Evolutionary conservation across 106 monocot species (phyloP).

Genomic region (Platanthera guangdongensis): DNA sequence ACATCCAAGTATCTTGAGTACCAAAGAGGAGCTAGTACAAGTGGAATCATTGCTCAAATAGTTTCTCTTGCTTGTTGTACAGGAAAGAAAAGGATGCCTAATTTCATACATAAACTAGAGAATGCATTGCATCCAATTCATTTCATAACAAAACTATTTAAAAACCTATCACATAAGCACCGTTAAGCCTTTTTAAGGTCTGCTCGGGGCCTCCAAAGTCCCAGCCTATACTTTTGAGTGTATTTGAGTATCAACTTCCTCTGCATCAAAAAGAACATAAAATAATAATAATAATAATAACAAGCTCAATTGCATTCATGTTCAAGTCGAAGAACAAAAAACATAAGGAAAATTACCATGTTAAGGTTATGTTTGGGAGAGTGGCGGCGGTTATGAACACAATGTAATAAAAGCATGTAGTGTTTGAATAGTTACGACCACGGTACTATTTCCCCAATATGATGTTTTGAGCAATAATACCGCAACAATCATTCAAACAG

Average conservation of each 20-base stretch:
- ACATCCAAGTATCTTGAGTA: neutral
- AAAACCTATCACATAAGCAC: neutral
- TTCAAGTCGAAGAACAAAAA: neutral
- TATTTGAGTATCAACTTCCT: conserved; percentile 22
- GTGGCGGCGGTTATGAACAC: neutral
- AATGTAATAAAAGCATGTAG: neutral
- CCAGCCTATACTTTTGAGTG: conserved; percentile 18
- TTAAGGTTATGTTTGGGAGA: neutral
- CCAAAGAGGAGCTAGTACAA: neutral
- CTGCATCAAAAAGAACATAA: conserved; percentile 7
- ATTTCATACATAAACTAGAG: neutral
- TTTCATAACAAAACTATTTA: neutral
- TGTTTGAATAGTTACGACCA: neutral
- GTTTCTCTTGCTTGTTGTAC: neutral
- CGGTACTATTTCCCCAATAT: no score
- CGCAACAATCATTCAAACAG: no score
- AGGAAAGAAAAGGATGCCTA: neutral
- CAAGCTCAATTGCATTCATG: neutral
- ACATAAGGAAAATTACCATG: neutral
- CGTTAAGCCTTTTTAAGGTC: neutral
- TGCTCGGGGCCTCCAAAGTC: conserved; percentile 21
- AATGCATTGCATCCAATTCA: neutral
- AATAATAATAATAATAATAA: neutral
- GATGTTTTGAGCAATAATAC: no score
- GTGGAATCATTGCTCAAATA: neutral